These are phyloP conservation scores for Caryopteris hybrid DNA, from an alignment of 305 asterid genomes.

Conservation along the genomic window DNA sequence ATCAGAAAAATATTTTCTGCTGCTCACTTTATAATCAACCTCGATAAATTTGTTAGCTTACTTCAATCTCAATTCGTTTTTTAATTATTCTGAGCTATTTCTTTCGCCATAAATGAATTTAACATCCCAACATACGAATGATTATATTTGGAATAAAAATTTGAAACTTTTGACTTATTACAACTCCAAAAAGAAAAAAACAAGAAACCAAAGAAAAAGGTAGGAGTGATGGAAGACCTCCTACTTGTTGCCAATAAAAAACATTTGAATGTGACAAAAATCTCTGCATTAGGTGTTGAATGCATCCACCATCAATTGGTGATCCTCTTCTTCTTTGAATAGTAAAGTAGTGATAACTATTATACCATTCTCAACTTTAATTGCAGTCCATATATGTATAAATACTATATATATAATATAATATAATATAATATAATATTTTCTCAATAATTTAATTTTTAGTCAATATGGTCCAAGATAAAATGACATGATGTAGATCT, in stretches of 20 bases:
- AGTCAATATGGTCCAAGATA: constrained; percentile 6
- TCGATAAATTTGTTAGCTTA: no score
- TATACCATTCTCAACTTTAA: not conserved
- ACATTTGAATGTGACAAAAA: constrained; percentile 6
- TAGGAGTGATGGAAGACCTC: not conserved
- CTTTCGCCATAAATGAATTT: no score
- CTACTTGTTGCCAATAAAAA: not conserved
- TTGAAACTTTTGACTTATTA: not conserved
- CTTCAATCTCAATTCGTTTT: no score
- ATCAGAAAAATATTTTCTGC: no score
- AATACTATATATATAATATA: no score
- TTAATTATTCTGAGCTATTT: no score
- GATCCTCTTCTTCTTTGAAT: not conserved
- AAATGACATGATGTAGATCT: constrained; percentile 6
- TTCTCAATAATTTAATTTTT: not conserved
- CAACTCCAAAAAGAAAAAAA: not conserved
- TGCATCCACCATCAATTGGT: not conserved
- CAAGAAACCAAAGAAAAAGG: not conserved
- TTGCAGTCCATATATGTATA: not conserved
- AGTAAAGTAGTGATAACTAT: not conserved
- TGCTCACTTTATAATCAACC: no score
- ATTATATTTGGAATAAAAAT: not conserved
- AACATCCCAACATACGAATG: no score
- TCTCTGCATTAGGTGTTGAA: not conserved
- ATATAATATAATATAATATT: not conserved